Evolutionary conservation across 306 rosid species (phyloP).

Genomic region (Potentilla sterilis): DNA sequence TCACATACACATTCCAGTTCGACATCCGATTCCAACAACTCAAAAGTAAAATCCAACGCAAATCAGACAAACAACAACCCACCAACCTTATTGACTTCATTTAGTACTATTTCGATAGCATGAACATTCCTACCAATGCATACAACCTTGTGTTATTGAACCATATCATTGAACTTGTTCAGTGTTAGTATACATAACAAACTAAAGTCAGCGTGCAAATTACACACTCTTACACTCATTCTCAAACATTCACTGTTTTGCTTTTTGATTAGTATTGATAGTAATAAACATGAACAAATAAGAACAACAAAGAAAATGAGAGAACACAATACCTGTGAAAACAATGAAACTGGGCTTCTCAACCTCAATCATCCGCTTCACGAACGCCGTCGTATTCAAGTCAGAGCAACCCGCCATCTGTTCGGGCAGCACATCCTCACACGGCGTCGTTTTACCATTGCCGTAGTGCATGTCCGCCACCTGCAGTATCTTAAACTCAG

Average conservation of each 20-base stretch:
- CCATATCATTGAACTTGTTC: not conserved
- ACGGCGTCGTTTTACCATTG: constrained; percentile 62
- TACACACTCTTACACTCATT: not conserved
- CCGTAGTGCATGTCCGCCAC: constrained; percentile 97
- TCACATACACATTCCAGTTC: not conserved
- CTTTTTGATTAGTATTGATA: not conserved
- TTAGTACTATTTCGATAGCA: not conserved
- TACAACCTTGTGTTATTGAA: not conserved
- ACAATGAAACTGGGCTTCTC: constrained; percentile 92
- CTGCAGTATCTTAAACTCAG: constrained; percentile 86
- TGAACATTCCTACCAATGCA: not conserved
- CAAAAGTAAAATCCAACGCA: not conserved
- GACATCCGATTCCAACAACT: not conserved
- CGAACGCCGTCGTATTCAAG: constrained; percentile 71
- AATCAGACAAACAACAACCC: not conserved
- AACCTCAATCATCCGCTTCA: constrained; percentile 72
- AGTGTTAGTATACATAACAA: not conserved
- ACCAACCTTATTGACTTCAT: not conserved
- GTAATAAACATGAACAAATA: not conserved
- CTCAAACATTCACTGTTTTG: not conserved
- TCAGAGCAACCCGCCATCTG: constrained; percentile 74
- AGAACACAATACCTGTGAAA: constrained; percentile 61
- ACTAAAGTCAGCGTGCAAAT: not conserved
- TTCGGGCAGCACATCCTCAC: constrained; percentile 54
- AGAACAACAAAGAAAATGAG: not conserved